Evolutionary conservation across 116 monocot species (phyloP).

Genomic region (Trichopus zeylanicus): DNA sequence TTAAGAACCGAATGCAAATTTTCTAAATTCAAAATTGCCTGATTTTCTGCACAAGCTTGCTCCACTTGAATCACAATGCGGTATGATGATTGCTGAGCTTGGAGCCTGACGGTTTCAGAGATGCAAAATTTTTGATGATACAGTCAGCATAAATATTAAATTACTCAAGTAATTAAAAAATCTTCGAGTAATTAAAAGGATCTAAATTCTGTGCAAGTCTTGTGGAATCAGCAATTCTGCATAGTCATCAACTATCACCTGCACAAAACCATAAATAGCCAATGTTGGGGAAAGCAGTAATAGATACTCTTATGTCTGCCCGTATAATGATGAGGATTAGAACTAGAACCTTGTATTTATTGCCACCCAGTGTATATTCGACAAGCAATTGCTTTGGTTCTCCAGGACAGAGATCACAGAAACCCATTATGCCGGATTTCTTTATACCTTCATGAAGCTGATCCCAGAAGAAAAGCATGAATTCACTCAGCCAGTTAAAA

Average conservation of each 20-base stretch:
- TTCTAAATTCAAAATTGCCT: too few species aligned
- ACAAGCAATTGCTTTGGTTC: conserved; percentile 63
- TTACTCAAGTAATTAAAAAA: conserved; percentile 3
- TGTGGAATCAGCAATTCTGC: conserved; percentile 60
- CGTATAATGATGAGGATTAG: neutral
- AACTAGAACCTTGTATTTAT: conserved; percentile 48
- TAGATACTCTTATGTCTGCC: neutral
- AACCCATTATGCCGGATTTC: conserved; percentile 98
- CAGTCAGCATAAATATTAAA: neutral
- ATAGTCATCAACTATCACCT: conserved; percentile 66
- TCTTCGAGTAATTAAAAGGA: neutral
- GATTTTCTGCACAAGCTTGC: too few species aligned
- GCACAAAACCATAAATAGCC: conserved; percentile 2
- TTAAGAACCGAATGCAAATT: too few species aligned
- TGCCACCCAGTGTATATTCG: conserved; percentile 54
- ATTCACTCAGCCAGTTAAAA: too few species aligned
- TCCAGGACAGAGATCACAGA: conserved; percentile 93
- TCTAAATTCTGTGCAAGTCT: conserved; percentile 26
- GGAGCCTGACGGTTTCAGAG: too few species aligned
- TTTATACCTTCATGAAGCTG: conserved; percentile 95
- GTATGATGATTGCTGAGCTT: too few species aligned
- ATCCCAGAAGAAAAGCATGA: too few species aligned
- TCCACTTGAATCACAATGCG: too few species aligned
- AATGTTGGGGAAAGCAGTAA: too few species aligned
- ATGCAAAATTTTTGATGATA: conserved; percentile 13